A percentile compares a stretch with the other conserved stretches of the same genome.
These are phyloP conservation scores for Diaporthe capsici DNA, from an alignment of 2,329 filamentous ascomycete genomes.

Conservation along the genomic window DNA sequence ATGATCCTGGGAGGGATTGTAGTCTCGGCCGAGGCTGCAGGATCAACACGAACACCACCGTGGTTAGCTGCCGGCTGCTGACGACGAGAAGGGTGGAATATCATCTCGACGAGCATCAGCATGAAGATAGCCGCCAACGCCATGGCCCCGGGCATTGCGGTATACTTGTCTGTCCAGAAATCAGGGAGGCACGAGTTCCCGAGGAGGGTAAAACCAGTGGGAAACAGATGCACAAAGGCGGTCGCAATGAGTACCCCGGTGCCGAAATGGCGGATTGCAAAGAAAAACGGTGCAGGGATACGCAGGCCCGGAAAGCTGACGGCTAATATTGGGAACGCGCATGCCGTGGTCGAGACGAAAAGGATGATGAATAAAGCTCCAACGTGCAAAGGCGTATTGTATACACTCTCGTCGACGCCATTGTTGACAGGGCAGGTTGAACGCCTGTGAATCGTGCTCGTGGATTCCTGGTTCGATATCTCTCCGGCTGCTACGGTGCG, in stretches of 20 bases:
- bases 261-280: conserved; percentile 9
- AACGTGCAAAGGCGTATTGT: conserved; percentile 5
- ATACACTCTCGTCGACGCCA: conserved; percentile 1
- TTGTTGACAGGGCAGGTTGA: conserved; percentile 15
- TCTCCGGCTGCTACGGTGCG: neutral
- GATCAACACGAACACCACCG: neutral
- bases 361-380: conserved; percentile 21
- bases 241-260: conserved; percentile 17
- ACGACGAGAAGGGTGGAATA: conserved; percentile 5
- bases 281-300: neutral
- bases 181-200: neutral
- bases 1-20: neutral
- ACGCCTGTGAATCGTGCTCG: neutral
- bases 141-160: conserved; percentile 13
- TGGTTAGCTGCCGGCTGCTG: neutral
- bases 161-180: conserved; percentile 7
- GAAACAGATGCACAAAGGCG: conserved; percentile 11
- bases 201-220: conserved; percentile 11
- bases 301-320: neutral
- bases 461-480: neutral
- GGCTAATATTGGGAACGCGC: conserved; percentile 15
- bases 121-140: conserved; percentile 6
- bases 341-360: conserved; percentile 3
- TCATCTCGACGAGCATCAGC: conserved; percentile 16
- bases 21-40: neutral